Conservation (phyloP, 2,329 filamentous ascomycete species). For the Orbilia brochopaga region DNA sequence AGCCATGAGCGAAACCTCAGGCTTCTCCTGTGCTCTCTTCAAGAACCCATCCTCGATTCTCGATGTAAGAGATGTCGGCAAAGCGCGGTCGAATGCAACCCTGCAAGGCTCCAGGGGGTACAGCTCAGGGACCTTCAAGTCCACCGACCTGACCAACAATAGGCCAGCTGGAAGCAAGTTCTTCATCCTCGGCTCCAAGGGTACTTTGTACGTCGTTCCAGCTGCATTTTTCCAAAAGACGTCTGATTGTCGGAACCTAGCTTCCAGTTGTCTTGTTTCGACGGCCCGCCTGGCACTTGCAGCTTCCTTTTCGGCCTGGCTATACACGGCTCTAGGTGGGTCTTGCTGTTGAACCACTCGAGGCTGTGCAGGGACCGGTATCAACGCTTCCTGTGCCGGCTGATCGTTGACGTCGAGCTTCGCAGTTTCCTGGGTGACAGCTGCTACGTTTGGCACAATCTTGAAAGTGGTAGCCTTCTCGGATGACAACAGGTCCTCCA, state of each 20-base stretch:
- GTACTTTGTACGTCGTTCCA: conserved; percentile 51
- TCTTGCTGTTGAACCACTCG: conserved; percentile 13
- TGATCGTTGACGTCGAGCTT: conserved; percentile 36
- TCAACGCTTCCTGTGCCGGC: conserved; percentile 2
- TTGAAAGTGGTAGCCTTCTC: conserved; percentile 52
- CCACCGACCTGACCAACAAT: conserved; percentile 40
- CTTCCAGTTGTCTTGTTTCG: conserved; percentile 52
- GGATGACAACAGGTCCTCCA: conserved; percentile 50
- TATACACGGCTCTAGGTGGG: conserved; percentile 24
- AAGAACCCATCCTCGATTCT: conserved; percentile 47
- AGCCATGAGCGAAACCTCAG: conserved; percentile 49
- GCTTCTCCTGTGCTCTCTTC: conserved; percentile 48
- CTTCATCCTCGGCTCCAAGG: conserved; percentile 50
- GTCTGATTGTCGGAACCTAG: conserved; percentile 49
- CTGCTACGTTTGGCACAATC: conserved; percentile 50
- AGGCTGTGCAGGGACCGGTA: conserved; percentile 7
- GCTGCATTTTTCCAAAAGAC: conserved; percentile 50
- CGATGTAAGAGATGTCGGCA: conserved; percentile 30
- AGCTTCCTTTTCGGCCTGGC: conserved; percentile 31
- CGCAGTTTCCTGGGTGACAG: conserved; percentile 9
- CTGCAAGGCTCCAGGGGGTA: conserved; percentile 51
- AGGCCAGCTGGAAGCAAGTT: conserved; percentile 50
- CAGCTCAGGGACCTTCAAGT: conserved; percentile 47
- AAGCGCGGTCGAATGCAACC: conserved; percentile 43
- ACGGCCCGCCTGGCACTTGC: conserved; percentile 36